Evolutionary conservation across 1,139 yeast genomes (phyloP).

Genomic region (Blastobotrys elegans): DNA sequence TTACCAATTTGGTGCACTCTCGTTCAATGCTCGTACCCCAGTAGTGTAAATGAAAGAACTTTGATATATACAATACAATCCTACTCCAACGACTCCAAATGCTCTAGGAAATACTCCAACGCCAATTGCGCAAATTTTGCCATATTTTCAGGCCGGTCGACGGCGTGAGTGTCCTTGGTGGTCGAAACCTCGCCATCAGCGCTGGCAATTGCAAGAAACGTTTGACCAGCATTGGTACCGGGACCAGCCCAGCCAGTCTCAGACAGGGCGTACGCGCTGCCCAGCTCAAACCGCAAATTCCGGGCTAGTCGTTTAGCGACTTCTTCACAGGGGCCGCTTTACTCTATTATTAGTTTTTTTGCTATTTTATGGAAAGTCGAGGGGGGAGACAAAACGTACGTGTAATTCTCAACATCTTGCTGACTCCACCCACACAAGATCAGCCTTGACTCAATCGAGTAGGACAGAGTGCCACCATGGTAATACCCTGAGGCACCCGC

Average conservation of each 20-base stretch:
- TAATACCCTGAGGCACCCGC: constrained; percentile 84
- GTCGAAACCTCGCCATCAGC: constrained; percentile 55
- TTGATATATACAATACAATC: too few relatives aligned
- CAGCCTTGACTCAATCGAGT: constrained; percentile 68
- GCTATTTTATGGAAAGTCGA: neutral
- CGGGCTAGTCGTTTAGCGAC: constrained; percentile 76
- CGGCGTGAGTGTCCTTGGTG: constrained; percentile 42
- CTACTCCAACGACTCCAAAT: constrained; percentile 12
- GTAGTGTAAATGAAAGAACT: too few relatives aligned
- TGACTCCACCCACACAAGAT: constrained; percentile 75
- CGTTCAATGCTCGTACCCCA: too few relatives aligned
- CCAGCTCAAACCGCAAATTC: constrained; percentile 71
- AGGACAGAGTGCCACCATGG: constrained; percentile 78
- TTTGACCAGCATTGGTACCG: constrained; percentile 46
- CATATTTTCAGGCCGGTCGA: constrained; percentile 64
- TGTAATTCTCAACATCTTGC: constrained; percentile 61
- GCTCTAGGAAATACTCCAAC: constrained; percentile 48
- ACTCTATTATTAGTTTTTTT: neutral
- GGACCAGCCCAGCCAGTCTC: constrained; percentile 92
- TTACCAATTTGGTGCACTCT: too few relatives aligned
- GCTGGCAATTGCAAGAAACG: constrained; percentile 66
- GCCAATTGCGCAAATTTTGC: constrained; percentile 66
- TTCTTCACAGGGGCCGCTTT: constrained; percentile 66
- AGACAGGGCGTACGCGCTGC: constrained; percentile 73
- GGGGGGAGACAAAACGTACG: constrained; percentile 27